Conservation (phyloP, 352 stramenopile genomes). For the Globisporangium echinulatum region DNA sequence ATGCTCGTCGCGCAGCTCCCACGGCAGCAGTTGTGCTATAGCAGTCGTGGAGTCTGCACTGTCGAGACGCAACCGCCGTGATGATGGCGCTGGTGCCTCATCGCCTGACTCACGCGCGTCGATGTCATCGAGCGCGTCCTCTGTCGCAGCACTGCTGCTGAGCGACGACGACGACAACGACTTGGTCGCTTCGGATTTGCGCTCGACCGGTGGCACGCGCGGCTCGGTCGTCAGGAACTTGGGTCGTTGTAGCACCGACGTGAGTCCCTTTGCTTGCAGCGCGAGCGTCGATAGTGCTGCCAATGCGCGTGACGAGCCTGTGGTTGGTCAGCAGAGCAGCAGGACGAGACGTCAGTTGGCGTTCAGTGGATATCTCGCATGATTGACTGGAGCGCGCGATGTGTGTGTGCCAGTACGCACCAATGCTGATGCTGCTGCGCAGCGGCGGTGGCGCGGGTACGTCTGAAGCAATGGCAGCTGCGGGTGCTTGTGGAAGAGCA, state of each 20-base stretch:
- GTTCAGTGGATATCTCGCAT: neutral
- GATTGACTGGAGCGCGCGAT: neutral
- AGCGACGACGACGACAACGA: slow-evolving; percentile 8
- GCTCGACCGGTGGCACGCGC: neutral
- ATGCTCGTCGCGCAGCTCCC: slow-evolving; percentile 33
- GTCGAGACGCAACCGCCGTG: slow-evolving; percentile 2
- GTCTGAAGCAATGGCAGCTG: neutral
- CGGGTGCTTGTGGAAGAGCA: neutral
- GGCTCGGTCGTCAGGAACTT: slow-evolving; percentile 7
- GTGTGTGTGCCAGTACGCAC: neutral
- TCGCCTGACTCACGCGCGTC: slow-evolving; percentile 1
- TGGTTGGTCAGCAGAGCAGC: neutral
- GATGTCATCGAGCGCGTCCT: slow-evolving; percentile 6
- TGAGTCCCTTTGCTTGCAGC: slow-evolving; percentile 13
- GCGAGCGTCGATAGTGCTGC: slow-evolving; percentile 10
- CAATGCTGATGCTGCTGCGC: neutral
- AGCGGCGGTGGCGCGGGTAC: neutral
- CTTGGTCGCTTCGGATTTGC: slow-evolving; percentile 2
- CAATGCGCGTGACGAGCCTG: slow-evolving; percentile 6
- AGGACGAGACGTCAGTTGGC: neutral
- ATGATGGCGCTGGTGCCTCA: neutral
- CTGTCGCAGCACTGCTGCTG: slow-evolving; percentile 3
- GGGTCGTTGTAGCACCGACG: slow-evolving; percentile 10
- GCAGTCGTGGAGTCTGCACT: slow-evolving; percentile 10
- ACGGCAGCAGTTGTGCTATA: slow-evolving; percentile 27